Conservation (phyloP, 2,329 filamentous ascomycete species). For the Aspergillus carbonarius region DNA sequence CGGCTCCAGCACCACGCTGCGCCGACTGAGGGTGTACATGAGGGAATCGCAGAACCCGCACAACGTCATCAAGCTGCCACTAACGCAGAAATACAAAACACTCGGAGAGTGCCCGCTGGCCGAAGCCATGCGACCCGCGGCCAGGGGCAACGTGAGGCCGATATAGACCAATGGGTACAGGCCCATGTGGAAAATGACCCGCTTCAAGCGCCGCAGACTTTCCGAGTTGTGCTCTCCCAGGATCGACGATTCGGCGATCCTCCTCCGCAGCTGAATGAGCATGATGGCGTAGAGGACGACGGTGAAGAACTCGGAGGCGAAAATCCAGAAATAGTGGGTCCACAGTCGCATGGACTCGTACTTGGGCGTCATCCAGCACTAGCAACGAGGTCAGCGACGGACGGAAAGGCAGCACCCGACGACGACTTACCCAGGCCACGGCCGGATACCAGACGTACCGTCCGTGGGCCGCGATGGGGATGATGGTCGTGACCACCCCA, state of each 20-base stretch:
- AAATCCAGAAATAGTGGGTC: conserved; percentile 6
- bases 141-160: background rate
- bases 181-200: conserved; percentile 3
- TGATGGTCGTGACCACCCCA: conserved; percentile 1
- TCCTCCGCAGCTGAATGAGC: conserved; percentile 1
- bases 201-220: conserved; percentile 3
- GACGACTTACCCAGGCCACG: conserved; percentile 2
- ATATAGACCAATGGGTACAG: conserved; percentile 4
- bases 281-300: conserved; percentile 2
- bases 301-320: conserved; percentile 6
- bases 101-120: conserved; percentile 1
- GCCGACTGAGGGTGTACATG: conserved; percentile 1
- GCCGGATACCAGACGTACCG: conserved; percentile 5
- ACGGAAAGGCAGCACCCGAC: too few relatives aligned
- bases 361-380: conserved; percentile 7
- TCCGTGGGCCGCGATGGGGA: conserved; percentile 3
- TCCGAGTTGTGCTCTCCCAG: conserved; percentile 6
- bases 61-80: background rate
- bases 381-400: background rate
- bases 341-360: conserved; percentile 6
- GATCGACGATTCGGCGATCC: background rate
- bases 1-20: conserved; percentile 3
- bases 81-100: background rate
- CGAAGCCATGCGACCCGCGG: conserved; percentile 3
- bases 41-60: conserved; percentile 2